These are phyloP conservation scores for Durio zibethinus DNA, from an alignment of 345 rosid species.

Conservation along the genomic window DNA sequence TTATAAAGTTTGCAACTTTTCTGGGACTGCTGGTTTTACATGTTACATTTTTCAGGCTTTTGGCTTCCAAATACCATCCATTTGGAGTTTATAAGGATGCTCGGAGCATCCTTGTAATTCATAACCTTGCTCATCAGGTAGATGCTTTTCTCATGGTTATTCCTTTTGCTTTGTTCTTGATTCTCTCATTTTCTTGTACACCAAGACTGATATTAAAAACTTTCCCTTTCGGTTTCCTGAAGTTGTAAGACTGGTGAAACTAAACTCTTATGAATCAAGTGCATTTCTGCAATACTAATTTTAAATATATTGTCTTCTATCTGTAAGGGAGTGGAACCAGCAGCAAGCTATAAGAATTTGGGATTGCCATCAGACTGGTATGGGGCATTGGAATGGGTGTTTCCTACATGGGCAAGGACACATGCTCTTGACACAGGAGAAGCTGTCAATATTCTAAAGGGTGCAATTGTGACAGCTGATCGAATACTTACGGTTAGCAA, in stretches of 20 bases:
- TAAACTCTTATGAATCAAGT: not conserved
- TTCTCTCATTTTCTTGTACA: not conserved
- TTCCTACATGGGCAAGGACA: conserved; percentile 95
- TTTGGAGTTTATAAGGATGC: conserved; percentile 88
- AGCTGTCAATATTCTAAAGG: conserved; percentile 93
- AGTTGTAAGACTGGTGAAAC: not conserved
- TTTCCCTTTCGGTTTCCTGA: not conserved
- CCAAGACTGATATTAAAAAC: not conserved
- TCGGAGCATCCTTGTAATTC: conserved; percentile 73
- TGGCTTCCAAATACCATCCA: conserved; percentile 86
- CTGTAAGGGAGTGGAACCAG: conserved; percentile 93
- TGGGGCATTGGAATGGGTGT: conserved; percentile 91
- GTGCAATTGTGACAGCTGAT: conserved; percentile 92
- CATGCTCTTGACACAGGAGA: conserved; percentile 99
- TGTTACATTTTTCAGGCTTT: conserved; percentile 49
- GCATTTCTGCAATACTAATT: conserved; percentile 4
- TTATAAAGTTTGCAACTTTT: not conserved
- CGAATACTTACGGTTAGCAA: conserved; percentile 90
- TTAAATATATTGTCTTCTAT: not conserved
- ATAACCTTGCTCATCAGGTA: conserved; percentile 98
- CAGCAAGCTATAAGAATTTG: conserved; percentile 57
- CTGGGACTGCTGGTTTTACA: not conserved
- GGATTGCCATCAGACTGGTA: conserved; percentile 89
- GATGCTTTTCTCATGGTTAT: conserved; percentile 9
- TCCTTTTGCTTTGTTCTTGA: conserved; percentile 6